Conservation (phyloP, 768 basidiomycete species). For the Rhodotorula taiwanensis region DNA sequence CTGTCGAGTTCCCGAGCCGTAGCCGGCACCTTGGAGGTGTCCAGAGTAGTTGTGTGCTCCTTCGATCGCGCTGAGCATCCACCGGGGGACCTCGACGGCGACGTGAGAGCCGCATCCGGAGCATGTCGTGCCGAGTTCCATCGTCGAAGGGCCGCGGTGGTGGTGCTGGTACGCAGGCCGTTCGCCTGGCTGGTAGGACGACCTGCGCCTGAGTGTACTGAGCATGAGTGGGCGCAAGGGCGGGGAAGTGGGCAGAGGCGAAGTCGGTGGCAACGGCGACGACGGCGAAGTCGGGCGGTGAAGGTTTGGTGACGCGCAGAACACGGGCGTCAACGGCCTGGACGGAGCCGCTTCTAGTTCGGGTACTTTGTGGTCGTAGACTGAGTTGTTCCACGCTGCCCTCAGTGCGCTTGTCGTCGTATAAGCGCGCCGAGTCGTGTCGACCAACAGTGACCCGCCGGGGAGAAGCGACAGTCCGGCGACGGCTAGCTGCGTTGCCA, state of each 20-base stretch:
- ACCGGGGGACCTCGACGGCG: constrained; percentile 13
- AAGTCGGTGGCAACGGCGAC: background rate
- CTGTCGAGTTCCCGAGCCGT: no score
- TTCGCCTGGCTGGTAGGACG: background rate
- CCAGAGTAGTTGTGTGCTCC: background rate
- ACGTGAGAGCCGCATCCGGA: constrained; percentile 1
- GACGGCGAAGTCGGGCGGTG: no score
- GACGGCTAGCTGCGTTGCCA: no score
- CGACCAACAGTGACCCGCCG: background rate
- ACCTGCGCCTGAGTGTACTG: background rate
- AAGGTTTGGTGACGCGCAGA: no score
- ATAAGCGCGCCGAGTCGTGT: background rate
- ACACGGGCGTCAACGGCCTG: no score
- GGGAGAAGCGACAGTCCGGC: background rate
- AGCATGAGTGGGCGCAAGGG: background rate
- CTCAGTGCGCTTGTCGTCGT: background rate
- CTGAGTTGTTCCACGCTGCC: no score
- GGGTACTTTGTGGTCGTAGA: no score
- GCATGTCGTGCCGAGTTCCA: constrained; percentile 5
- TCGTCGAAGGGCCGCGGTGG: background rate
- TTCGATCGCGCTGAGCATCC: constrained; percentile 16
- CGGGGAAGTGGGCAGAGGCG: background rate
- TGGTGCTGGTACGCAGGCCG: background rate
- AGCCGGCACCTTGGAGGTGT: no score
- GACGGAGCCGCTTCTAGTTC: no score